phyloP scores from a whole-genome alignment of 805 yeast species.

The Scheffersomyces amazonensis region DNA sequence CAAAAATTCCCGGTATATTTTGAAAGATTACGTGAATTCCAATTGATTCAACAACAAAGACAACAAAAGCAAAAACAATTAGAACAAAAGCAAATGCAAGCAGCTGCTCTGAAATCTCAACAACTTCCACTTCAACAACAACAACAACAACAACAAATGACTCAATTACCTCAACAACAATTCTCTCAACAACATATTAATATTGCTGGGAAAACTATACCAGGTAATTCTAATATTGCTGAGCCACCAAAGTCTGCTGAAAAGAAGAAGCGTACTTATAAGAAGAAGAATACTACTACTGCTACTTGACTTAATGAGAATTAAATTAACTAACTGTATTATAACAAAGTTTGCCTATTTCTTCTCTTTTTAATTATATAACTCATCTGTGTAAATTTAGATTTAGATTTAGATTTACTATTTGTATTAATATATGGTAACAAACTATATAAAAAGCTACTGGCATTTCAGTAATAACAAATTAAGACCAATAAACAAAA shows the following conservation, averaged over 20 bases:
- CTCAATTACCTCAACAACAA: slow-evolving; percentile 9
- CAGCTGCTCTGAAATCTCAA: slow-evolving; percentile 7
- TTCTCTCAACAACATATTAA: slow-evolving; percentile 6
- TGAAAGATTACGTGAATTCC: slow-evolving; percentile 36
- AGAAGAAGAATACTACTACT: slow-evolving; percentile 10
- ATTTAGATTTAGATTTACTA: no score
- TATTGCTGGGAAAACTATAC: slow-evolving; percentile 8
- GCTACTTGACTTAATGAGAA: no score
- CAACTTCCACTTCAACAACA: slow-evolving; percentile 12
- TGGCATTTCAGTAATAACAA: no score
- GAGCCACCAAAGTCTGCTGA: slow-evolving; percentile 5
- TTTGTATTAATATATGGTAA: no score
- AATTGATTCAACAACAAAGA: slow-evolving; percentile 26
- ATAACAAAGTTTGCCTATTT: no score
- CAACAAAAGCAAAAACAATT: slow-evolving; percentile 10
- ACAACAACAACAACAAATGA: slow-evolving; percentile 13
- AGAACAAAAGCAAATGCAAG: slow-evolving; percentile 10
- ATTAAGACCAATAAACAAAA: no score
- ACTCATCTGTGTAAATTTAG: no score
- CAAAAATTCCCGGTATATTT: slow-evolving; percentile 37
- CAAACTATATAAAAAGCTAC: no score
- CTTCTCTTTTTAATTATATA: no score
- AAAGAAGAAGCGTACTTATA: slow-evolving; percentile 8
- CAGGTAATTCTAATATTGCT: slow-evolving; percentile 7
- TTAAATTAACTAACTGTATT: no score